Conservation (phyloP, 139 green algal species). For the Yamagishiella unicocca region DNA sequence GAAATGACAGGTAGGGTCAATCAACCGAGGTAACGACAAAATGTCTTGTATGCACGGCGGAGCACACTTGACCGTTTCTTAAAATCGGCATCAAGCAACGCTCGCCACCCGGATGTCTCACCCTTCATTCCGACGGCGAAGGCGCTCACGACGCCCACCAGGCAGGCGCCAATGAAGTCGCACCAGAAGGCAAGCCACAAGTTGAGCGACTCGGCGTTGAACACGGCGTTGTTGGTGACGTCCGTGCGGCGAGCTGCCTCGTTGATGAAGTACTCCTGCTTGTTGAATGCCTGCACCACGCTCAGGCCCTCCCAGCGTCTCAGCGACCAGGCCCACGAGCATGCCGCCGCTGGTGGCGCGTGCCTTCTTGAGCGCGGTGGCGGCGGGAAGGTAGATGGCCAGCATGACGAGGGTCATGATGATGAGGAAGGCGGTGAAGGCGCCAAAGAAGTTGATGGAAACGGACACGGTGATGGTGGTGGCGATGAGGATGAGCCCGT, state of each 20-base stretch:
- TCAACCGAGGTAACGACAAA: background rate
- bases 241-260: conserved; percentile 54
- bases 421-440: conserved; percentile 67
- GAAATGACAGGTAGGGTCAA: background rate
- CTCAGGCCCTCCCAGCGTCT: conserved; percentile 72
- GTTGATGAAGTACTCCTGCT: conserved; percentile 59
- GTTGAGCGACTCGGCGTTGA: conserved; percentile 71
- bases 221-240: conserved; percentile 56
- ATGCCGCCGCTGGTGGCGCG: conserved; percentile 56
- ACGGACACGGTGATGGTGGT: conserved; percentile 72
- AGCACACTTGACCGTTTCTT: background rate
- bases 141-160: conserved; percentile 69
- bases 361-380: conserved; percentile 73
- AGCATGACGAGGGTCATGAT: conserved; percentile 67
- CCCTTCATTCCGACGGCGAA: conserved; percentile 64
- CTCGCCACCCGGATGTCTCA: background rate
- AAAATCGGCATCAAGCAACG: background rate
- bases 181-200: conserved; percentile 79
- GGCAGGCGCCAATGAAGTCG: conserved; percentile 72
- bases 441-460: conserved; percentile 71
- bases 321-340: conserved; percentile 72
- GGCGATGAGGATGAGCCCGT: conserved; percentile 72
- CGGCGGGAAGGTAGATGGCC: conserved; percentile 70
- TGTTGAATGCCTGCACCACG: conserved; percentile 68
- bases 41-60: background rate